Conservation (phyloP, 352 stramenopile species). For the Phytophthora sansomeana region DNA sequence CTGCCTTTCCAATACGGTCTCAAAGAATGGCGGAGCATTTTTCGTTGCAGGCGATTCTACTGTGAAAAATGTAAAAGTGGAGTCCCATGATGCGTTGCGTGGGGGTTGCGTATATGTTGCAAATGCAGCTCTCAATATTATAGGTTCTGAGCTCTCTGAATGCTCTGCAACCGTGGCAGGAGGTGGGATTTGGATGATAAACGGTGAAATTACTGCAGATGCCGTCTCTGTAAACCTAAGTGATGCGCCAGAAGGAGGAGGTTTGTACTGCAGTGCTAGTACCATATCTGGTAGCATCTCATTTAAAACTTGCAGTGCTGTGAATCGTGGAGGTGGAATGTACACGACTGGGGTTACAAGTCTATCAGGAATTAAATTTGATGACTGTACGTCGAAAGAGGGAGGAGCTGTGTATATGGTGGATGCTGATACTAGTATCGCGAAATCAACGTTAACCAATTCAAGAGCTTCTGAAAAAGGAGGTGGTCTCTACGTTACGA, state of each 20-base stretch:
- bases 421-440: slow-evolving; percentile 13
- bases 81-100: slow-evolving; percentile 14
- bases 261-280: slow-evolving; percentile 19
- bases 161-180: slow-evolving; percentile 22
- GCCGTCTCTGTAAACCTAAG: slow-evolving; percentile 1
- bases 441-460: slow-evolving; percentile 10
- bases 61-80: slow-evolving; percentile 20
- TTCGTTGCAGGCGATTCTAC: slow-evolving; percentile 10
- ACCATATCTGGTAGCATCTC: slow-evolving; percentile 26
- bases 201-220: slow-evolving; percentile 17
- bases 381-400: slow-evolving; percentile 18
- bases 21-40: slow-evolving; percentile 18
- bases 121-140: slow-evolving; percentile 17
- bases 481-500: slow-evolving; percentile 37
- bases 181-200: slow-evolving; percentile 38
- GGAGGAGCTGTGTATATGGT: slow-evolving; percentile 47
- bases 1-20: slow-evolving; percentile 25
- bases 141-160: neutral
- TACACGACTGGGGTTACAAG: slow-evolving; percentile 21
- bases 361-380: slow-evolving; percentile 9
- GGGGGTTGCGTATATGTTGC: slow-evolving; percentile 30
- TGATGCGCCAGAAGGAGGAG: slow-evolving; percentile 26
- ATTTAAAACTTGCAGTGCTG: slow-evolving; percentile 20
- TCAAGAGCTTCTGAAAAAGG: slow-evolving; percentile 30
- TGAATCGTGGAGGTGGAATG: slow-evolving; percentile 28